Base-by-base conservation (phyloP, 768 basidiomycete genomes). In the Suillus ampliporus region DNA sequence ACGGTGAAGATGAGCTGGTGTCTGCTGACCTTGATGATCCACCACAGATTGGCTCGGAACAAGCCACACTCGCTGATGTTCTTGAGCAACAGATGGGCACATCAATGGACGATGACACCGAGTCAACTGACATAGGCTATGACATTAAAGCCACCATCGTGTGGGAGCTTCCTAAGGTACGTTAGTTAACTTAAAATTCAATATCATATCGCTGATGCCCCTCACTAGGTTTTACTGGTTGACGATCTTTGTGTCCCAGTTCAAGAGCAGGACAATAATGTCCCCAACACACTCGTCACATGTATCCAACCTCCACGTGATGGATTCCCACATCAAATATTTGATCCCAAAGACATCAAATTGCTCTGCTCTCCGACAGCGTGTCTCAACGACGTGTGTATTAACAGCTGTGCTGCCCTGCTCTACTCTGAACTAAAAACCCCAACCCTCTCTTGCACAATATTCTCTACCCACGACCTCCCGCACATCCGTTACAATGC, bases 371-470 rank as follows among this genome's bases (percentile, higher is more conserved):
- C 51, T 15, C 59, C 51, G 0, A 62, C 63, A 3, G 50, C 64
- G 0, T 57, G 60, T 0, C 63, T 70, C 1, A 68, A 68, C 21
- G 61, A 68, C 11, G 37, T 21, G 0, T 66, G 64, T 23, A 31
- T 70, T 1, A 70, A 69, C 6, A 54, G 62, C 1, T 69, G 68
- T 40, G 64, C 65, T 5, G 26, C 54, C 0, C 46, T 68, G 2
- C 64, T 71, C 5, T 40, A 66, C 15, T 35, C 47, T 15, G 47
- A 48, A 17, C 26, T 48, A 3, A 15, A 48, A 10, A 3, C n/a
- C 0, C 43, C 47, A 26, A 47, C 2, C 11, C 13, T 23, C 51
- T 8, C 47, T n/a, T 60, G 21, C 6, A 52, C 64, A 15, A 43
- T 71, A 5, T 43, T 66, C 34, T 61, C 64, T 2, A 61, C 56